These are phyloP conservation scores for Amyloporia xantha DNA, from an alignment of 768 basidiomycete species.

Conservation along the genomic window DNA sequence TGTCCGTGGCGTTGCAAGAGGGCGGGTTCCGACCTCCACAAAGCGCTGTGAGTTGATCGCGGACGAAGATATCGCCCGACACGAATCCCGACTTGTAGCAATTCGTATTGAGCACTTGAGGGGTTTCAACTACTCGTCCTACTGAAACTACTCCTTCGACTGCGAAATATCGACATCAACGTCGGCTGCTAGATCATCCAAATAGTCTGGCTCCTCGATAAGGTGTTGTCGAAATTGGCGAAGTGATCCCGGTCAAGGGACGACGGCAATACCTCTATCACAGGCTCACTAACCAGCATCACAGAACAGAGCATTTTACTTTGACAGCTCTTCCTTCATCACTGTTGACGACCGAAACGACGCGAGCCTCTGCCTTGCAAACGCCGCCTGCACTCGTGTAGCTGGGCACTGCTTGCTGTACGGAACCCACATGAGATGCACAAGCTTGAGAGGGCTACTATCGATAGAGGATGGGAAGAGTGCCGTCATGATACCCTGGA, in stretches of 20 bases:
- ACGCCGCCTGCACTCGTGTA: constrained; percentile 81
- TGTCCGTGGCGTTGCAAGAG: constrained; percentile 90
- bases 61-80: constrained; percentile 78
- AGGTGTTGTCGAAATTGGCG: constrained; percentile 91
- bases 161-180: constrained; percentile 84
- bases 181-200: constrained; percentile 66
- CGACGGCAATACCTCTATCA: constrained; percentile 90
- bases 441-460: constrained; percentile 91
- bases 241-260: constrained; percentile 98
- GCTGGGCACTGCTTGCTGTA: constrained; percentile 68
- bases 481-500: constrained; percentile 95
- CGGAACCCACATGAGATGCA: constrained; percentile 98
- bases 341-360: constrained; percentile 84
- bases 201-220: constrained; percentile 82
- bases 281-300: constrained; percentile 64
- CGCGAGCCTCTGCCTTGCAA: constrained; percentile 84
- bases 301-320: constrained; percentile 71
- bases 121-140: constrained; percentile 78
- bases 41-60: constrained; percentile 81
- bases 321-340: constrained; percentile 92
- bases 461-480: constrained; percentile 92
- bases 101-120: constrained; percentile 82
- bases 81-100: constrained; percentile 79
- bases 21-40: constrained; percentile 81
- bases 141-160: constrained; percentile 97